Conservation (phyloP, 768 basidiomycete species). For the Leccinum fibrillosum region DNA sequence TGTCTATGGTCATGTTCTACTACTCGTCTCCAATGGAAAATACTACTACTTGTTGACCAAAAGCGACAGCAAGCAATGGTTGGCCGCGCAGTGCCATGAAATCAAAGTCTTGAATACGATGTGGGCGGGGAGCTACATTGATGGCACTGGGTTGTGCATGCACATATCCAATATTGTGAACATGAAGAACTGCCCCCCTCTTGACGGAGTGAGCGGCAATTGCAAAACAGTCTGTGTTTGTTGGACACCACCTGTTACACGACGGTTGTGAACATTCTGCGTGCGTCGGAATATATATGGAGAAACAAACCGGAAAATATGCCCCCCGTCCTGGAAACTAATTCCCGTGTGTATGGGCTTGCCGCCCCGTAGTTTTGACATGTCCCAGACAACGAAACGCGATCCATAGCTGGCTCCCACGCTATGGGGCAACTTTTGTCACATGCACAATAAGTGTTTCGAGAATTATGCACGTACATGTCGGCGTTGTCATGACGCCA, state of each 20-base stretch:
- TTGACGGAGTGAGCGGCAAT: conserved; percentile 58
- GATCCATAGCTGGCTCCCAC: conserved; percentile 73
- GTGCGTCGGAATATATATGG: neutral
- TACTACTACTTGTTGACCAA: conserved; percentile 55
- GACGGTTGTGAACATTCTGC: neutral
- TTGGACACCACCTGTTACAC: conserved; percentile 66
- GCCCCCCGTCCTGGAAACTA: conserved; percentile 64
- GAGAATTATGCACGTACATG: conserved; percentile 50
- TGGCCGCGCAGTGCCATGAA: conserved; percentile 61
- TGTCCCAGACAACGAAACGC: conserved; percentile 76
- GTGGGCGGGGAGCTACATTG: conserved; percentile 55
- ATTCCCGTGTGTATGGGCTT: conserved; percentile 61
- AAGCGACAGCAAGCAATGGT: conserved; percentile 64
- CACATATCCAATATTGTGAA: conserved; percentile 64
- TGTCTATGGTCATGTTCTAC: conserved; percentile 10
- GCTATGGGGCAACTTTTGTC: conserved; percentile 34
- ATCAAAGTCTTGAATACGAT: conserved; percentile 72
- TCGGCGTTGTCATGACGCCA: conserved; percentile 72
- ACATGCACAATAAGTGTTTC: neutral
- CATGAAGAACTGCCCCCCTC: conserved; percentile 64
- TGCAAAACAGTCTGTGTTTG: conserved; percentile 74
- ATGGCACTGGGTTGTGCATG: conserved; percentile 64
- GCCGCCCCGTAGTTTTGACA: conserved; percentile 67
- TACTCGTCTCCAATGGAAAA: conserved; percentile 65
- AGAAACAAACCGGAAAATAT: conserved; percentile 56